Evolutionary conservation across 306 rosid genomes (phyloP).

Genomic region (Castanospermum australe): DNA sequence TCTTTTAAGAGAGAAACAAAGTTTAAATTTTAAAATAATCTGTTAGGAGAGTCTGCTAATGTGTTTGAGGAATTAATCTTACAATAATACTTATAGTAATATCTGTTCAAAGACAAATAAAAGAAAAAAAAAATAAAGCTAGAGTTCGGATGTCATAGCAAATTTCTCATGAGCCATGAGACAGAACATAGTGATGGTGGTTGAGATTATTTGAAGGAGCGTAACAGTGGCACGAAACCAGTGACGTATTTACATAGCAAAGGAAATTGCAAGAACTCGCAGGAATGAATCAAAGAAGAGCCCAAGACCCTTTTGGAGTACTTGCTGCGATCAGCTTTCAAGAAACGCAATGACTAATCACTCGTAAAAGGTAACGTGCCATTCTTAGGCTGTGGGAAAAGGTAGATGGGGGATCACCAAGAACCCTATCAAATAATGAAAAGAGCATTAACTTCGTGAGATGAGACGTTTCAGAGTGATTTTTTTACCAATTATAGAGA

Average conservation of each 20-base stretch:
- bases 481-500: conserved; percentile 31
- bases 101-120: too few relatives aligned
- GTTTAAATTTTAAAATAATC: too few relatives aligned
- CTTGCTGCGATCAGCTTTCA: conserved; percentile 24
- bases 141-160: not conserved
- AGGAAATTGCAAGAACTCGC: conserved; percentile 2
- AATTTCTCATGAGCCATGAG: not conserved
- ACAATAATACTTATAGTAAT: too few relatives aligned
- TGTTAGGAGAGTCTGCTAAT: too few relatives aligned
- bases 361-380: conserved; percentile 31
- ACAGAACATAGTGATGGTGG: conserved; percentile 24
- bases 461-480: conserved; percentile 36
- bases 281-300: conserved; percentile 28
- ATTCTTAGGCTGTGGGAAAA: conserved; percentile 25
- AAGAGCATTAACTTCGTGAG: conserved; percentile 30
- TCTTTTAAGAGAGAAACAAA: too few relatives aligned
- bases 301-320: conserved; percentile 15
- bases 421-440: conserved; percentile 28
- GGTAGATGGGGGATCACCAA: conserved; percentile 30
- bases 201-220: conserved; percentile 23
- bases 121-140: too few relatives aligned
- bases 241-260: conserved; percentile 25
- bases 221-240: conserved; percentile 22
- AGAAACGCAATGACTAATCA: conserved; percentile 20
- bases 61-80: too few relatives aligned